These are phyloP conservation scores for Penicillium sp. DNA, from an alignment of 2,329 filamentous ascomycete species.

Conservation along the genomic window DNA sequence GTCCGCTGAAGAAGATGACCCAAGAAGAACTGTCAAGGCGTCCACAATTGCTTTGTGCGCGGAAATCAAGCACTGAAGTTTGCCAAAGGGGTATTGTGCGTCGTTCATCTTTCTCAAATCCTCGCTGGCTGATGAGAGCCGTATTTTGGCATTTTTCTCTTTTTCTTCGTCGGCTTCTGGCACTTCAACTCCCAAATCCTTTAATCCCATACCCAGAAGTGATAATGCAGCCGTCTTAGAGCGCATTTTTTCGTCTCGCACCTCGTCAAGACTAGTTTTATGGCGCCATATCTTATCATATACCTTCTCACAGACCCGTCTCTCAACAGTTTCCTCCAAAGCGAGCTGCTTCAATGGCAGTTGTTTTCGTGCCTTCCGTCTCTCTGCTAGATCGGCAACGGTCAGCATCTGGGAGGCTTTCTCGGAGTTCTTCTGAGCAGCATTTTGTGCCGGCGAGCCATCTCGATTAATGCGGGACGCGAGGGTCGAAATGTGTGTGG, in stretches of 20 bases:
- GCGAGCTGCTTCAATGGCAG: constrained; percentile 72
- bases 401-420: constrained; percentile 74
- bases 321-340: constrained; percentile 88
- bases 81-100: constrained; percentile 82
- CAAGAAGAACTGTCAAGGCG: constrained; percentile 63
- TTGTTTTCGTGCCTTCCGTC: constrained; percentile 71
- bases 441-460: constrained; percentile 49
- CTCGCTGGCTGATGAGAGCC: constrained; percentile 65
- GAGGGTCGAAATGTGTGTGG: constrained; percentile 78
- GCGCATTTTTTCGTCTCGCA: constrained; percentile 86
- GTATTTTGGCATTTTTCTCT: constrained; percentile 66
- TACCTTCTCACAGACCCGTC: constrained; percentile 75
- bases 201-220: constrained; percentile 84
- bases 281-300: constrained; percentile 91
- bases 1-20: constrained; percentile 82
- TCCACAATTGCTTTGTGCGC: constrained; percentile 95
- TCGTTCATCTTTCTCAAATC: constrained; percentile 79
- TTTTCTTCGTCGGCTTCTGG: constrained; percentile 57
- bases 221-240: constrained; percentile 89
- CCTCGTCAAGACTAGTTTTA: constrained; percentile 86
- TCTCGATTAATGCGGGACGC: constrained; percentile 71
- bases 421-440: constrained; percentile 52
- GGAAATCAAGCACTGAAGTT: constrained; percentile 80
- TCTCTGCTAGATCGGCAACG: constrained; percentile 73
- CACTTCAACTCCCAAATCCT: constrained; percentile 76